Percentiles rank a stretch among this genome's conserved stretches.
Conservation (phyloP, 2,329 filamentous ascomycete genomes). For the Camillea tinctor region DNA sequence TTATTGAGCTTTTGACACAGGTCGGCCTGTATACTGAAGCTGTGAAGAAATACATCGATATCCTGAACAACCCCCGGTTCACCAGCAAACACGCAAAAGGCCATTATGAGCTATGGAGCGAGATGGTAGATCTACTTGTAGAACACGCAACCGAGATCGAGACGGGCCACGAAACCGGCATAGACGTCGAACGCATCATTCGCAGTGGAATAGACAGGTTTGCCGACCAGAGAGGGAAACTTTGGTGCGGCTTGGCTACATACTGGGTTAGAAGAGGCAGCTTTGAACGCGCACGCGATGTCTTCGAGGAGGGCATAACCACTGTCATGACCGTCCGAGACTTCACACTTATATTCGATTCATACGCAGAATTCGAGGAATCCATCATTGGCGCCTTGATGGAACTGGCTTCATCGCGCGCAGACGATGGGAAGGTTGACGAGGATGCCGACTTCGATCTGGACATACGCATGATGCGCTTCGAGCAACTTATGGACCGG, state of each 20-base stretch:
- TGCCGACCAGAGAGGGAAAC: constrained; percentile 87
- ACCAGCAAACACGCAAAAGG: constrained; percentile 92
- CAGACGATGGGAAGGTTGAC: constrained; percentile 75
- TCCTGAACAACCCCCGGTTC: constrained; percentile 88
- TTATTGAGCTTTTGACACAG: constrained; percentile 82
- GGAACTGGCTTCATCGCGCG: constrained; percentile 77
- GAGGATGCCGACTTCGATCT: constrained; percentile 89
- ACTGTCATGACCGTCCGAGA: constrained; percentile 99
- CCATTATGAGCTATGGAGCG: constrained; percentile 94
- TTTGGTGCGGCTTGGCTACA: constrained; percentile 92
- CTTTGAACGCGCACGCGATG: constrained; percentile 88
- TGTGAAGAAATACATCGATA: constrained; percentile 84
- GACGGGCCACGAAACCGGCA: constrained; percentile 74
- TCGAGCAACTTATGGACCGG: constrained; percentile 97
- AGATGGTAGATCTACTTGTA: constrained; percentile 94
- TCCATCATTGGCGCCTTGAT: constrained; percentile 89
- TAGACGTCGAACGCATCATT: constrained; percentile 90
- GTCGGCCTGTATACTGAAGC: constrained; percentile 87
- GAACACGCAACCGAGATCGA: constrained; percentile 85
- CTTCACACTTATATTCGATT: constrained; percentile 94
- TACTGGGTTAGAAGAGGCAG: constrained; percentile 95
- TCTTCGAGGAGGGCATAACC: constrained; percentile 94
- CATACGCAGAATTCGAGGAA: constrained; percentile 96
- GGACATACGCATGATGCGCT: constrained; percentile 95
- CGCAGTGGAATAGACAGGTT: constrained; percentile 89